These are phyloP conservation scores for Exsudoporus frostii DNA, from an alignment of 768 basidiomycete species.

Conservation along the genomic window DNA sequence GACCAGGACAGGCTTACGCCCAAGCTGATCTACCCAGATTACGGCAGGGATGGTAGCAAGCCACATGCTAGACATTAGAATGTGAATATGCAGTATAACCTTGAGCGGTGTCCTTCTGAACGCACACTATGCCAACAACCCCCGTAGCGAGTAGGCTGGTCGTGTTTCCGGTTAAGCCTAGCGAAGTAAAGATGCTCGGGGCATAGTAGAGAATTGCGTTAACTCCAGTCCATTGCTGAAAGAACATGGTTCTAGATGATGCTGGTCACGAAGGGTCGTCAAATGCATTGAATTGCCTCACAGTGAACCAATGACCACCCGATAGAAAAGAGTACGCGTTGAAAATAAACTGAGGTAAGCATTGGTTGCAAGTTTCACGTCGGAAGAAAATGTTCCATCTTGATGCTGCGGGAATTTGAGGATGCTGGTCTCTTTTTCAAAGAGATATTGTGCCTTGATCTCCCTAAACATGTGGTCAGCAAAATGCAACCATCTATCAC, in stretches of 20 bases:
- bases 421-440: constrained; percentile 63
- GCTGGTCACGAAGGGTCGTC: not conserved
- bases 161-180: constrained; percentile 62
- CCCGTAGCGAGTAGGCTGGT: constrained; percentile 59
- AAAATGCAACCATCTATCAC: not conserved
- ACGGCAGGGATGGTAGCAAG: constrained; percentile 78
- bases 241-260: constrained; percentile 59
- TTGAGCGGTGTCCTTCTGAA: constrained; percentile 1
- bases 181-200: constrained; percentile 59
- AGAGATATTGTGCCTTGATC: constrained; percentile 70
- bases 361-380: constrained; percentile 58
- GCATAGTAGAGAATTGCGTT: constrained; percentile 79
- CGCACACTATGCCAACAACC: constrained; percentile 76
- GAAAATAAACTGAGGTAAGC: constrained; percentile 62
- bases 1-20: constrained; percentile 69
- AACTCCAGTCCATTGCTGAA: constrained; percentile 82
- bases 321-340: constrained; percentile 53
- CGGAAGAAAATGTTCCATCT: constrained; percentile 53
- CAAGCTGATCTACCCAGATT: constrained; percentile 74
- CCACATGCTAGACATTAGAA: constrained; percentile 50
- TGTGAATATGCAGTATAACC: not conserved
- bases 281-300: constrained; percentile 23
- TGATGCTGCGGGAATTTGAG: constrained; percentile 60
- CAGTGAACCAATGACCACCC: constrained; percentile 61
- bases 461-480: constrained; percentile 39